Base-by-base conservation (phyloP, 2,329 filamentous ascomycete genomes). In the Ascochyta lentis region DNA sequence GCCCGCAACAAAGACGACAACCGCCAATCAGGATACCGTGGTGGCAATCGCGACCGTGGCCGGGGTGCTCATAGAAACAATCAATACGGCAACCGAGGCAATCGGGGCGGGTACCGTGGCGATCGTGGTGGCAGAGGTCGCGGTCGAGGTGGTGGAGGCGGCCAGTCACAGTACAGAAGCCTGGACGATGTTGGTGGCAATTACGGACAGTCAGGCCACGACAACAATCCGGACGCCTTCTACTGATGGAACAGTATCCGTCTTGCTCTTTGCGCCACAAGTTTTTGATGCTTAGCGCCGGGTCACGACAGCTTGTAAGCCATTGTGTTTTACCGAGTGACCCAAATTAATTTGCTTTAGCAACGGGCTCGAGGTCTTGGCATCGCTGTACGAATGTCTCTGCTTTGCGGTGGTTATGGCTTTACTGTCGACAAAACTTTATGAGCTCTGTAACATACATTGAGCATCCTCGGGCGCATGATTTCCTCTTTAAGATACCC, bases 31-130 rank as follows among this genome's bases (percentile, higher is more conserved):
- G 63, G 60, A 2, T 74, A 75, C 45, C 69, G 72, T 39, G 71
- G 73, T 10, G 72, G 71, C 23, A 73, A 73, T 44, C 69, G 61
- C 26, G 60, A 70, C 33, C 72, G 73, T 37, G 72, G 68, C 9
- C 68, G 70, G 34, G 68, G 71, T 19, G 56, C 53, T 23, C 60
- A 66, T 48, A 63, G 65, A 50, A 69, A 71, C 47, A 59, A 67
- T n/a, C 58, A 67, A n/a, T 71, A 74, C 54, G 67, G 70, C 13
- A 61, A 71, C 54, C 67, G 69, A 48, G 67, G 71, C 6, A 71
- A 77, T 35, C 78, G 80, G 13, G 78, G 72, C 24, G 81, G 82
- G 37, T 54, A 74, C 41, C 68, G 71, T 6, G 66, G 73, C 47
- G 79, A 73, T 52, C 67, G 77, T 50, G 70, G 80, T 73, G 76